A percentile compares a stretch with the other conserved stretches of the same genome.
phyloP scores from a whole-genome alignment of 2,329 filamentous ascomycete genomes.

The Colletotrichum cereale region DNA sequence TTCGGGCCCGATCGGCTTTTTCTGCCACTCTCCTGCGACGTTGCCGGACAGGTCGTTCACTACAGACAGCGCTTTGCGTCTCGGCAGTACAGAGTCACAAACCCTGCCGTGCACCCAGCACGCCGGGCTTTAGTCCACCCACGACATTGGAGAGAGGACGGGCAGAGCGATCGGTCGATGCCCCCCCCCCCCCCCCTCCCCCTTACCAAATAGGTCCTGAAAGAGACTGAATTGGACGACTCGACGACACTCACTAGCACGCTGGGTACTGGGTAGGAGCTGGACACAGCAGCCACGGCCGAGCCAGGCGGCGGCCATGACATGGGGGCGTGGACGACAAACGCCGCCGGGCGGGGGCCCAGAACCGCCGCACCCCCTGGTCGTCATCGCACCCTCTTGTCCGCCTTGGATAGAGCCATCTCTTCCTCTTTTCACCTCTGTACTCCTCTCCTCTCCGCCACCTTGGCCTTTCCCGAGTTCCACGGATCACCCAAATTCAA shows the following conservation, averaged over 20 bases:
- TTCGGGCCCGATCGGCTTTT: constrained; percentile 32
- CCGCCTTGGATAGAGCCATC: background rate
- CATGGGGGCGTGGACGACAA: constrained; percentile 36
- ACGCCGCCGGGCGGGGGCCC: constrained; percentile 32
- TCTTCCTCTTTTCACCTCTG: background rate
- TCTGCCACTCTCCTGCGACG: constrained; percentile 28
- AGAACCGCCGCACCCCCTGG: constrained; percentile 30
- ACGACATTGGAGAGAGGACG: constrained; percentile 18
- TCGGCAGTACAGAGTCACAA: constrained; percentile 37
- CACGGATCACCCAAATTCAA: constrained; percentile 13
- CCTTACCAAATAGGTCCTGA: background rate
- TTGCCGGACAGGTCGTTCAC: constrained; percentile 31
- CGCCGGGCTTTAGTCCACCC: constrained; percentile 34
- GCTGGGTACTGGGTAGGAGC: constrained; percentile 23
- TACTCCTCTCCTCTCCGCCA: background rate
- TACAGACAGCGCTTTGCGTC: constrained; percentile 36
- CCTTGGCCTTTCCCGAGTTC: background rate
- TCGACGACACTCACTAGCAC: constrained; percentile 1
- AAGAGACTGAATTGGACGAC: constrained; percentile 12
- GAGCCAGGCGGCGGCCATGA: constrained; percentile 3
- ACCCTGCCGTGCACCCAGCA: constrained; percentile 33
- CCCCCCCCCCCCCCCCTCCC: background rate
- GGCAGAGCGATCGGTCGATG: constrained; percentile 26
- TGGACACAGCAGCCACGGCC: background rate
- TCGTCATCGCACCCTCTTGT: constrained; percentile 5